Evolutionary conservation across 345 rosid species (phyloP), one percentile per base, ranked within the genome.

Genomic region (Brassica juncea): DNA sequence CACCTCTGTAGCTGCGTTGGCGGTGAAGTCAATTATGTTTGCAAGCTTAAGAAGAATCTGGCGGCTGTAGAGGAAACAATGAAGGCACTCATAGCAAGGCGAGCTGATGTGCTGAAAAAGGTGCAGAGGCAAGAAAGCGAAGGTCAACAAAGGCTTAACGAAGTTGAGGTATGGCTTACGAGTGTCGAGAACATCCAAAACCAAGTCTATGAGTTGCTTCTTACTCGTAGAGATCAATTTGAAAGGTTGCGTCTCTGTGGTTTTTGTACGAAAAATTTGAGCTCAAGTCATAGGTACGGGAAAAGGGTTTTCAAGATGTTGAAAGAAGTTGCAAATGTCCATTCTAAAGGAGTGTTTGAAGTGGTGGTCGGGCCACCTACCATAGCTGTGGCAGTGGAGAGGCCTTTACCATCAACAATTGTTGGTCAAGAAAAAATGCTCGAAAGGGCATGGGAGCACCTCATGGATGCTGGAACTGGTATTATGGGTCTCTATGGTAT

Each of bases 351-450:
- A 49, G 19, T 49, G 19, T 49, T n/a, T 49, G 19, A 1, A 14
- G 30, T 19, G 61, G 28, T 57, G 28, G 12, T 2, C 3, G 61
- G 4, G 12, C 61, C 12, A 57, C 12, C 28, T 57, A 3, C 5
- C 1, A 19, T 3, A 55, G 27, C 11, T 55, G 25, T 0, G 25
- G 27, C 4, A 21, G 60, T 7, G 25, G 60, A 55, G 25, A 16
- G 10, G 10, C 11, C 25, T 16, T 7, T 55, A 7, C 60, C 59
- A 28, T 34, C 8, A 0, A 52, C 21, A 0, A 44, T 71, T 23
- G 69, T 66, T 35, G 81, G 80, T 5, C 55, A 57, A 16, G 73
- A 76, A 3, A 19, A 39, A 8, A 55, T 32, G 12, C 5, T 66
- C 1, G 32, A 66, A 16, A 32, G 23, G 30, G 77, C 28, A 2